Base-by-base conservation (phyloP, 1,284 basidiomycete genomes). In the Stereum hirsutum region DNA sequence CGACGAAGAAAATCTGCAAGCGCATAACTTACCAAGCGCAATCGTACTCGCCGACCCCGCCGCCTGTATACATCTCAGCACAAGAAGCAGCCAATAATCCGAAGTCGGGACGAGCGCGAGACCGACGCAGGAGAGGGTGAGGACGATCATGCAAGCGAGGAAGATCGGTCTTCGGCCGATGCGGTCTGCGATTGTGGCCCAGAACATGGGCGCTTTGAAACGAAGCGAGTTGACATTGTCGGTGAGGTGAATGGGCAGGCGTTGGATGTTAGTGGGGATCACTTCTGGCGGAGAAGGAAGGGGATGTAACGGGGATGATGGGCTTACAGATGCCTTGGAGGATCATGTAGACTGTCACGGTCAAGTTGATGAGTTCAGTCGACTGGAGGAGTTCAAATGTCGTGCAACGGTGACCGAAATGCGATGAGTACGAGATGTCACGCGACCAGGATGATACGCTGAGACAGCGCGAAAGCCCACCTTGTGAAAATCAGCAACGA, bases 41-140 rank as follows among this genome's bases (percentile, higher is more conserved):
- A 70, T 52, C 2, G 65, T 69, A 41, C 65, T 68, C 2, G 69
- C 68, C 3, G 64, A 68, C 0, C 72, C 72, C 2, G 64, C 60
- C 0, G 70, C 66, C 53, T 72, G 71, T 0, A 74, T 19, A 47
- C 64, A 68, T 11, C 73, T 64, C 1, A 75, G 56, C 3, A 74
- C 48, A 52, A 75, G 57, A 27, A 75, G 58, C 0, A 69, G 53
- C 66, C 69, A 70, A 49, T 73, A 75, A 1, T 57, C 65, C 26
- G 65, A 55, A 0, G 71, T 68, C 5, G 69, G 66, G 5, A 61
- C 58, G 5, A 70, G 58, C 5, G 72, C 72, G 12, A 75, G 57
- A 2, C 72, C 73, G 5, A 74, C 57, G 39, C 68, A 71, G 5
- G 68, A 59, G 1, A 65, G 17, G 2, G 56, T 48, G 5, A 70